Evolutionary conservation across 345 rosid genomes (phyloP).

Genomic region (Arabis hirsuta): DNA sequence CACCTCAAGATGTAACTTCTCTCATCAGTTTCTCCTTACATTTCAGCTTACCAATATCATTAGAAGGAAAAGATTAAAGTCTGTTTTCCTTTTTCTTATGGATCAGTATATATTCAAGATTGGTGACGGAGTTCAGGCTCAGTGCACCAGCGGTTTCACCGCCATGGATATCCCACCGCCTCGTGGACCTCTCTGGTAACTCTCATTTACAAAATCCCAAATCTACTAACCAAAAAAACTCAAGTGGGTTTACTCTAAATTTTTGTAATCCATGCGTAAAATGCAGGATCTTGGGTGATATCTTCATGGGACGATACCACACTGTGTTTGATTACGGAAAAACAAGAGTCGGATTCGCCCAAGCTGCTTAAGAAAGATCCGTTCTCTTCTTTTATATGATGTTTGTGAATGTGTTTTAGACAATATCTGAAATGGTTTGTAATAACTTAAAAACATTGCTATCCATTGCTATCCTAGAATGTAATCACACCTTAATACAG

Average conservation of each 20-base stretch:
- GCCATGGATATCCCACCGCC: conserved; percentile 67
- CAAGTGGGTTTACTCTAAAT: conserved; percentile 7
- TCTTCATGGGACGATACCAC: conserved; percentile 92
- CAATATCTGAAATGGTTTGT: conserved; percentile 34
- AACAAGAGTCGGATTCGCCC: conserved; percentile 81
- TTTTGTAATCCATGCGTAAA: conserved; percentile 5
- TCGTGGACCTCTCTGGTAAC: conserved; percentile 70
- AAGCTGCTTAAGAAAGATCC: conserved; percentile 61
- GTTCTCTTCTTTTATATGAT: conserved; percentile 35
- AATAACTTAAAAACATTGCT: conserved; percentile 35
- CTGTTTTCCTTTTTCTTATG: neutral
- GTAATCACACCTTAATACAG: conserved; percentile 31
- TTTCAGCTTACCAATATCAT: conserved; percentile 27
- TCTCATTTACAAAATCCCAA: conserved; percentile 1
- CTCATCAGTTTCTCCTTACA: conserved; percentile 21
- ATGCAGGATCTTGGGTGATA: conserved; percentile 91
- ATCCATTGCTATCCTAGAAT: conserved; percentile 33
- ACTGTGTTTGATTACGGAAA: conserved; percentile 88
- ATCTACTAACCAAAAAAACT: conserved; percentile 15
- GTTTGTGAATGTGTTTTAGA: conserved; percentile 39
- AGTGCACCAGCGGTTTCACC: conserved; percentile 65
- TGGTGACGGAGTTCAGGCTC: conserved; percentile 55
- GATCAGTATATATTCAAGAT: conserved; percentile 65
- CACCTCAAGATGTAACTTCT: conserved; percentile 70
- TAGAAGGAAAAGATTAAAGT: neutral